These are phyloP conservation scores for Magnaporthiopsis rhizophila DNA, from an alignment of 2,329 filamentous ascomycete genomes.

Conservation along the genomic window DNA sequence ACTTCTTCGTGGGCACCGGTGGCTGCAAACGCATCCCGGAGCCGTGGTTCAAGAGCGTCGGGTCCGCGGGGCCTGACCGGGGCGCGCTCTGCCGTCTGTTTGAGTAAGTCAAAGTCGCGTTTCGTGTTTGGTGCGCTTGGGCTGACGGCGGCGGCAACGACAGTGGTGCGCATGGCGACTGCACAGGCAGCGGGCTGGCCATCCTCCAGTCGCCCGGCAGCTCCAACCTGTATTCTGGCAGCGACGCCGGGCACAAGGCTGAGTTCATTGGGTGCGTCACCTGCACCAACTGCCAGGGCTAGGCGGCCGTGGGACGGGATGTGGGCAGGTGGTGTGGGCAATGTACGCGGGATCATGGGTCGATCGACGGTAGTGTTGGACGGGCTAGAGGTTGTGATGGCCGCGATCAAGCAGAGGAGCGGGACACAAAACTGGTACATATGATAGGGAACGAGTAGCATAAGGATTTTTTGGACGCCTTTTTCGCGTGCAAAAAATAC, in stretches of 20 bases:
- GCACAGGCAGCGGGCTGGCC: slow-evolving; percentile 5
- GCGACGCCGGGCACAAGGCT: not conserved
- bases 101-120: slow-evolving; percentile 7
- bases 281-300: slow-evolving; percentile 5
- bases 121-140: too few species aligned
- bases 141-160: not conserved
- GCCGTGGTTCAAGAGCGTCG: slow-evolving; percentile 2
- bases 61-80: slow-evolving; percentile 3
- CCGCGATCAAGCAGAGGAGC: too few species aligned
- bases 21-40: slow-evolving; percentile 4
- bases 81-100: slow-evolving; percentile 7
- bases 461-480: too few species aligned
- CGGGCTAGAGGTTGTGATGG: too few species aligned
- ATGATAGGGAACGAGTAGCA: too few species aligned
- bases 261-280: slow-evolving; percentile 6
- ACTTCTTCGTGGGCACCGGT: not conserved
- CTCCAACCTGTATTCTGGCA: not conserved
- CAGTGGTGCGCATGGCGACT: slow-evolving; percentile 2
- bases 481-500: too few species aligned
- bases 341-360: too few species aligned
- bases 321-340: too few species aligned
- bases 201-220: slow-evolving; percentile 4
- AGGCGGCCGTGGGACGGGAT: not conserved
- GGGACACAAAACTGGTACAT: too few species aligned
- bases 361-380: too few species aligned